Base-by-base conservation (phyloP, 1,139 yeast genomes). In the Nakaseomyces glabratus region DNA sequence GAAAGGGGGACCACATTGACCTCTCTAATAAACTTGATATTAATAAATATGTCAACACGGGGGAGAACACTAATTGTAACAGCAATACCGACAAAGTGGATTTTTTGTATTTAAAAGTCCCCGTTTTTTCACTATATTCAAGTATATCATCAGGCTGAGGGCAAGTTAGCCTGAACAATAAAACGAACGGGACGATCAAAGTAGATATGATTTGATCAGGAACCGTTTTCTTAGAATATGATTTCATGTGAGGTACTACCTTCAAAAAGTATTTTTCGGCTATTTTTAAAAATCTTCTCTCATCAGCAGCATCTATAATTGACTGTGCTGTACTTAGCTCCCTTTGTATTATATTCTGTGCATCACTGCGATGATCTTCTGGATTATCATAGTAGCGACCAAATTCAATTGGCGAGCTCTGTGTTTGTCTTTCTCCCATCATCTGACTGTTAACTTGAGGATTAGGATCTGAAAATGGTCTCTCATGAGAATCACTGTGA, bases 141-240 rank as follows among this genome's bases (percentile, higher is more conserved):
- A 49, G 24, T 11, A 51, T 24, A 9, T 41, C 42, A 9, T 36
- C 33, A 8, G 46, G 41, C 26, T 48, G 50, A 1, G 60, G 60
- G 33, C 58, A 51, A 18, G 55, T 45, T 10, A 54, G 20, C 18
- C 53, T 46, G 14, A 55, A 38, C 2, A 53, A n/a, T 10, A 51
- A 19, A 6, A 54, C 48, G 29, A 51, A 52, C 4, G 60, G 60
- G 6, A 47, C 43, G 5, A 54, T 46, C 2, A 47, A 20, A 8
- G 52, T 31, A 3, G 58, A 53, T 4, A 55, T 32, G 9, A 43
- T 18, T n/a, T 40, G 44, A 34, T 52, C 51, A n/a, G 42, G 23
- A 3, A 31, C 26, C 6, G 50, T 34, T 37, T 55, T 52, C 21
- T 43, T 36, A 7, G 40, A 37, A 23, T 49, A 50, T 26, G 52